Base-by-base conservation (phyloP, 768 basidiomycete species). In the Tylopilus balloui region DNA sequence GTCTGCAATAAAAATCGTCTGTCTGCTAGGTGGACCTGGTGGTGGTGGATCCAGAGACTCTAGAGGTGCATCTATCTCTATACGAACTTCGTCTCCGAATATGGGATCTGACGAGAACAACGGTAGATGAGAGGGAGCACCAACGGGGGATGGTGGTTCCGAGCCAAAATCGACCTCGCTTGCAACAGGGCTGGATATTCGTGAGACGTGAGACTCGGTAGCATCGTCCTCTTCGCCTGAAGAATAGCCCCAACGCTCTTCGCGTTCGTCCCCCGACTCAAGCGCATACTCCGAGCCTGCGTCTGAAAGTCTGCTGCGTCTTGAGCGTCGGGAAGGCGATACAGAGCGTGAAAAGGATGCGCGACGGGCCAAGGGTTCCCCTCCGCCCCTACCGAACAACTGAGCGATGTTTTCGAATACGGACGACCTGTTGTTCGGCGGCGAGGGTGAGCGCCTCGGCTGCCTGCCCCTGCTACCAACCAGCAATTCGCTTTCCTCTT, bases 191-290 rank as follows among this genome's bases (percentile, higher is more conserved):
- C 54, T 60, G 15, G 65, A 53, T 23, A 52, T 13, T n/a, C 20
- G 56, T 14, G 65, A 63, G 15, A 27, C 25, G 19, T 48, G 35
- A 25, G 67, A 67, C 13, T 45, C 65, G 13, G 28, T 74, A 19
- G 73, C 74, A 20, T 81, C 79, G 58, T 86, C 78, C 50, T 78
- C 88, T 60, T 93, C 91, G 20, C 80, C 88, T 3, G 91, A 92
- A n/a, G 86, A 83, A 67, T 92, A 93, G 4, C 91, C 91, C 91
- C 91, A 93, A n/a, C 88, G 78, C 55, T 91, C 88, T 37, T 83
- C 80, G 50, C 71, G 75, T 32, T 81, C 80, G 23, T 79, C 78
- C 3, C 77, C 83, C 11, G 70, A 72, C 24, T 71, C 78, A 5
- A 79, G 53, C 19, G 74, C 82, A 62, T 82, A 68, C 27, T 86